phyloP scores from a whole-genome alignment of 257 asterid genomes.

The Henckelia pumila region DNA sequence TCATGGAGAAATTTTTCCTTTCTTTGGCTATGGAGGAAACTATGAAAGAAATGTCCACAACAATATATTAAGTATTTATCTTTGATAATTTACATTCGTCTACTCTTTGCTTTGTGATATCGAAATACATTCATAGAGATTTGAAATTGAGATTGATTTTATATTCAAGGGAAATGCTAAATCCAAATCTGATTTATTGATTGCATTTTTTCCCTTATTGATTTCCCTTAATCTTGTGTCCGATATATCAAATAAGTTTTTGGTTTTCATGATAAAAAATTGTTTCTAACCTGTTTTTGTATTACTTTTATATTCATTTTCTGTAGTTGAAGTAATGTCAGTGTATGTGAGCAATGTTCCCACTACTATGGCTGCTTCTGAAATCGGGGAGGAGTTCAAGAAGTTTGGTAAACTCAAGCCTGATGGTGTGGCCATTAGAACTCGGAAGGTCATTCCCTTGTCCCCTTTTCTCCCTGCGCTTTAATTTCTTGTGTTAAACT shows the following conservation, averaged over 20 bases:
- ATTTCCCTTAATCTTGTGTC: no score
- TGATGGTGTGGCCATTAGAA: conserved; percentile 95
- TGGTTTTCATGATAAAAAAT: background rate
- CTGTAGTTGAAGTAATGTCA: conserved; percentile 79
- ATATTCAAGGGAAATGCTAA: background rate
- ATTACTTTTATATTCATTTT: conserved; percentile 15
- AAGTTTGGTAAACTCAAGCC: conserved; percentile 82
- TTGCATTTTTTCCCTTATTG: no score
- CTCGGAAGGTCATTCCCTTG: conserved; percentile 73
- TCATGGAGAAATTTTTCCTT: background rate
- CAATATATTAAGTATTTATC: no score
- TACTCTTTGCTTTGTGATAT: background rate
- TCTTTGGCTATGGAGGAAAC: background rate
- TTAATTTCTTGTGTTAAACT: conserved; percentile 5
- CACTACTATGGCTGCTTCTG: conserved; percentile 80
- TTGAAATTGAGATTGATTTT: background rate
- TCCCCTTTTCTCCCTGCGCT: conserved; percentile 4
- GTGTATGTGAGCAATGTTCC: conserved; percentile 95
- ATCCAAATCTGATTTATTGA: background rate
- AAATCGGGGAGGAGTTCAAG: conserved; percentile 89
- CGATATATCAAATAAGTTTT: background rate
- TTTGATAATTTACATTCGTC: background rate
- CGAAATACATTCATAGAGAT: background rate
- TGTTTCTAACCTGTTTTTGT: conserved; percentile 12
- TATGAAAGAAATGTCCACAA: background rate